Conservation (phyloP, 306 rosid genomes). For the Rubus idaeus region DNA sequence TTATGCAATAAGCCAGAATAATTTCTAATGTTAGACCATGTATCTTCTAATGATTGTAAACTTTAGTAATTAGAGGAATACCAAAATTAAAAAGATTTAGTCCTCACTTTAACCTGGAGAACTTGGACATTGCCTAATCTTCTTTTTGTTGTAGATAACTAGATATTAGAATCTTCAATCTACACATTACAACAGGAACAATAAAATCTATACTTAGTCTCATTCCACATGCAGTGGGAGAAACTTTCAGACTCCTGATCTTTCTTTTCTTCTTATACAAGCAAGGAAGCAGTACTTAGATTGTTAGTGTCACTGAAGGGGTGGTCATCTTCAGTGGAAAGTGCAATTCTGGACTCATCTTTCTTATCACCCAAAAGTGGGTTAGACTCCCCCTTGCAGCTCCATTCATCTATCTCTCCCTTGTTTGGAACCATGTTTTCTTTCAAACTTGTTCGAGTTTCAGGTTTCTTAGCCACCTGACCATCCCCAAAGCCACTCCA, state of each 20-base stretch:
- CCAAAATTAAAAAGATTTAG: background rate
- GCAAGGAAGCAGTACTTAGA: slow-evolving; percentile 47
- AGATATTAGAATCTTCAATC: background rate
- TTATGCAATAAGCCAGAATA: background rate
- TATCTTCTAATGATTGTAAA: background rate
- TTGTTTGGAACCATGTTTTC: slow-evolving; percentile 60
- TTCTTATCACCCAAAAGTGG: slow-evolving; percentile 40
- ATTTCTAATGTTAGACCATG: background rate
- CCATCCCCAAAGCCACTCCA: slow-evolving; percentile 17
- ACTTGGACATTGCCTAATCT: background rate
- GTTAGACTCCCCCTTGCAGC: slow-evolving; percentile 42
- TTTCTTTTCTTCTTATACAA: slow-evolving; percentile 28
- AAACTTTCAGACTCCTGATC: background rate
- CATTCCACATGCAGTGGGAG: background rate
- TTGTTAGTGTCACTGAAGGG: slow-evolving; percentile 56
- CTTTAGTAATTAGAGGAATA: background rate
- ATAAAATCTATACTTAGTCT: background rate
- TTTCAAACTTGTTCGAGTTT: slow-evolving; percentile 39
- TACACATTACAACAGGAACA: background rate
- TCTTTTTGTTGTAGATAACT: background rate
- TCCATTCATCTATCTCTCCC: slow-evolving; percentile 54
- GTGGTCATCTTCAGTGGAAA: slow-evolving; percentile 49
- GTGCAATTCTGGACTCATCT: slow-evolving; percentile 30
- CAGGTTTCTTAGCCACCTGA: slow-evolving; percentile 36
- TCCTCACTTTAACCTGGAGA: background rate